Evolutionary conservation across 139 green algal species (phyloP).

Genomic region (Tetratostichococcus sp.): DNA sequence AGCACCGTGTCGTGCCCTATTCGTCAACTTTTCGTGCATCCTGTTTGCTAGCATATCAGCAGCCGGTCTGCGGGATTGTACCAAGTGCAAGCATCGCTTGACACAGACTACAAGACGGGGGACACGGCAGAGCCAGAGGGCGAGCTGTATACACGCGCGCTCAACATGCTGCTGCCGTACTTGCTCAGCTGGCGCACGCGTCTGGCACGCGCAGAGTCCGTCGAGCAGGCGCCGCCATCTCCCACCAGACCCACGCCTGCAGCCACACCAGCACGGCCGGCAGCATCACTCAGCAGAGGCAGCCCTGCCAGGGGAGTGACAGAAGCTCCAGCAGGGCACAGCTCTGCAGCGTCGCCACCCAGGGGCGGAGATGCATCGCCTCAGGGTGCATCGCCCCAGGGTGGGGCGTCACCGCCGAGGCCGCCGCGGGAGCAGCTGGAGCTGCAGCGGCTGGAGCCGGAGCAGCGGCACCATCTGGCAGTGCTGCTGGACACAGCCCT

Average conservation of each 20-base stretch:
- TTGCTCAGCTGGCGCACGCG: conserved; percentile 67
- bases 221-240: neutral
- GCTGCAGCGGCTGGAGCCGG: neutral
- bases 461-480: conserved; percentile 14
- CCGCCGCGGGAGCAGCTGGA: neutral
- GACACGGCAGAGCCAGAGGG: conserved; percentile 30
- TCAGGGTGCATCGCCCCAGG: neutral
- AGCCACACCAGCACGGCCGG: no score
- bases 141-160: conserved; percentile 26
- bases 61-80: no score
- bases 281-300: no score
- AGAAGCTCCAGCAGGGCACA: neutral
- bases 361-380: neutral
- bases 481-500: conserved; percentile 79
- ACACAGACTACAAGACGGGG: conserved; percentile 21
- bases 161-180: conserved; percentile 63
- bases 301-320: neutral
- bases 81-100: no score
- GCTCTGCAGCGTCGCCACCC: no score
- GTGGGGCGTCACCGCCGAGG: neutral
- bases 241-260: no score
- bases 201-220: conserved; percentile 21
- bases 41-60: no score
- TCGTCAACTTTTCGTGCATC: no score
- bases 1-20: no score